Percentiles rank a stretch among this genome's conserved stretches.
Conservation (phyloP, 768 basidiomycete species). For the Vishniacozyma victoriae region DNA sequence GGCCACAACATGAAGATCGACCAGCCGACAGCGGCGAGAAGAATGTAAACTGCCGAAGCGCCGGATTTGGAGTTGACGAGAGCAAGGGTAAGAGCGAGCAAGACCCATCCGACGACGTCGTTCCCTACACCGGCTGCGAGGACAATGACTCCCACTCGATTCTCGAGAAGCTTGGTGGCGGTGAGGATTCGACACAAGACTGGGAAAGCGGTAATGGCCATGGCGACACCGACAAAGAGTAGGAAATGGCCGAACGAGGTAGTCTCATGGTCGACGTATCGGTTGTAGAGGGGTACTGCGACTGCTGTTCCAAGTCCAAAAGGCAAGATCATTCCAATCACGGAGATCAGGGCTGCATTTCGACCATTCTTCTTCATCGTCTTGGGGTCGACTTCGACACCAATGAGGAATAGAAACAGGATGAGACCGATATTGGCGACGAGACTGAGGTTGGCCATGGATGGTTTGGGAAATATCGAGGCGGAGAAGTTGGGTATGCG, state of each 20-base stretch:
- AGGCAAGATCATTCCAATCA: conserved; percentile 66
- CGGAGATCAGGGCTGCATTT: conserved; percentile 58
- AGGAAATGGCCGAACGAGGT: conserved; percentile 75
- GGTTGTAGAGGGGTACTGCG: conserved; percentile 65
- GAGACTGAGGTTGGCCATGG: conserved; percentile 61
- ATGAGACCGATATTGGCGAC: conserved; percentile 63
- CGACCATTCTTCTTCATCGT: conserved; percentile 61
- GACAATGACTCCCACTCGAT: conserved; percentile 73
- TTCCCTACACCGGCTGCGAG: conserved; percentile 80
- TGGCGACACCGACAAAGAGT: conserved; percentile 76
- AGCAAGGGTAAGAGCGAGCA: conserved; percentile 76
- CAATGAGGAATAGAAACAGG: conserved; percentile 66
- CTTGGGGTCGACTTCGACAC: conserved; percentile 71
- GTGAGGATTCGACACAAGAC: conserved; percentile 60
- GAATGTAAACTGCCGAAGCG: conserved; percentile 69
- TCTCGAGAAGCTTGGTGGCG: conserved; percentile 73
- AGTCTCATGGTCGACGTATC: conserved; percentile 54
- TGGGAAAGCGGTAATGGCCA: conserved; percentile 63
- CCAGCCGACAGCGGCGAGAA: conserved; percentile 65
- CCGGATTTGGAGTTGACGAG: conserved; percentile 72
- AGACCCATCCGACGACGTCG: conserved; percentile 72
- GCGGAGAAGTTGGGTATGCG: conserved; percentile 73
- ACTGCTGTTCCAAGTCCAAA: conserved; percentile 74
- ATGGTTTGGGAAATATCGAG: conserved; percentile 70
- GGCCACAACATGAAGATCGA: conserved; percentile 63